These are phyloP conservation scores for Lithocarpus polystachyus DNA, from an alignment of 306 rosid species.

Conservation along the genomic window DNA sequence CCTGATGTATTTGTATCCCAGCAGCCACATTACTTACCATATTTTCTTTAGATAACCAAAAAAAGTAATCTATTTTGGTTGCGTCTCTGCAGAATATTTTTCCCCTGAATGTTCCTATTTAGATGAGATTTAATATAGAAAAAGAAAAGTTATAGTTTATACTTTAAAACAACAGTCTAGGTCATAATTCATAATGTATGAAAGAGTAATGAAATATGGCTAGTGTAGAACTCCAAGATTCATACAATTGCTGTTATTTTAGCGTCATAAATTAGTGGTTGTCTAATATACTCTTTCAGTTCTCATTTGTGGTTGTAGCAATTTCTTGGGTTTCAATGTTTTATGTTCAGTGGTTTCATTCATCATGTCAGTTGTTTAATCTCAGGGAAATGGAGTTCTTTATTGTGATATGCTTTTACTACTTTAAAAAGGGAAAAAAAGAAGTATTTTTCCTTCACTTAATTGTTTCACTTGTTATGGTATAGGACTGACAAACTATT, in stretches of 20 bases:
- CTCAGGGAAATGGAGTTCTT: background rate
- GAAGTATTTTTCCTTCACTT: background rate
- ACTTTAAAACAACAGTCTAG: too few species aligned
- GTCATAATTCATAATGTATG: too few species aligned
- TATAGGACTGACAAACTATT: slow-evolving; percentile 14
- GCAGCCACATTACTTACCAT: too few species aligned
- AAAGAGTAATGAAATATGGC: too few species aligned
- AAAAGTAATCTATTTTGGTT: background rate
- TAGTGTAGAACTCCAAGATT: background rate
- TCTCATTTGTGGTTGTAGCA: background rate
- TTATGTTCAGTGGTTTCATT: background rate
- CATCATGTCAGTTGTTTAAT: background rate
- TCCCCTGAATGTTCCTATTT: background rate
- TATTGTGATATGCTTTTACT: background rate
- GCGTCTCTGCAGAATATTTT: background rate
- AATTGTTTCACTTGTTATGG: background rate
- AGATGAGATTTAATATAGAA: background rate
- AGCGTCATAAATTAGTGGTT: background rate
- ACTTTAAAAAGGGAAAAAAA: background rate
- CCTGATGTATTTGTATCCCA: background rate
- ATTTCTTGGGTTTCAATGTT: background rate
- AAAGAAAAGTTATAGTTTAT: too few species aligned
- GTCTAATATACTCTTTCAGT: background rate
- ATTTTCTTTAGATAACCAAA: too few species aligned
- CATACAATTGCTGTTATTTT: background rate